Percentiles rank a stretch among this genome's conserved stretches.
These are phyloP conservation scores for Crithidia mellificae DNA, from an alignment of 208 protist species.

Conservation along the genomic window DNA sequence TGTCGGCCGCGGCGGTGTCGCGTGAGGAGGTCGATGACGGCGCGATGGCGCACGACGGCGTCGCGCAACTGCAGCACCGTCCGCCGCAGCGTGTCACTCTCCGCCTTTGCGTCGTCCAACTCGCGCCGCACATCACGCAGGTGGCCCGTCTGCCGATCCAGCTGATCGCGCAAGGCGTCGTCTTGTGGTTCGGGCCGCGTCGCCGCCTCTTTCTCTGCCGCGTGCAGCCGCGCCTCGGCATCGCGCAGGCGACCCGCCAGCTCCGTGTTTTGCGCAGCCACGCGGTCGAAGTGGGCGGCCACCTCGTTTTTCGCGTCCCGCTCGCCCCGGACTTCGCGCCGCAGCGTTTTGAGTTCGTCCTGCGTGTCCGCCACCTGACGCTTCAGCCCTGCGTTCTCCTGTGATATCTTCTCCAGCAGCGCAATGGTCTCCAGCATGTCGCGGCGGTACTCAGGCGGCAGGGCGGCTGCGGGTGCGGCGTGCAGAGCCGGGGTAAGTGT, in stretches of 20 bases:
- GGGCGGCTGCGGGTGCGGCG: not conserved
- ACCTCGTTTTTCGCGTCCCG: slow-evolving; percentile 28
- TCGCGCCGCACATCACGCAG: slow-evolving; percentile 43
- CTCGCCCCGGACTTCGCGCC: slow-evolving; percentile 13
- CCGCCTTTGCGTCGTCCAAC: slow-evolving; percentile 34
- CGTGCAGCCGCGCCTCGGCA: slow-evolving; percentile 12
- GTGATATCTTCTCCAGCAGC: slow-evolving; percentile 24
- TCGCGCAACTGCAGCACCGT: slow-evolving; percentile 50
- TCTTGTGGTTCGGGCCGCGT: slow-evolving; percentile 33
- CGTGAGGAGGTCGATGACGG: slow-evolving; percentile 52
- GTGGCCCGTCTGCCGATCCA: slow-evolving; percentile 39
- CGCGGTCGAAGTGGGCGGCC: slow-evolving; percentile 34
- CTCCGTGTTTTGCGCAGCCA: slow-evolving; percentile 42
- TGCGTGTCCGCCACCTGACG: slow-evolving; percentile 2
- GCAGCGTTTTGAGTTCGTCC: not conserved
- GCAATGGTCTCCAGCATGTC: slow-evolving; percentile 34
- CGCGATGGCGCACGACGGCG: slow-evolving; percentile 46
- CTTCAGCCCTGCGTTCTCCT: slow-evolving; percentile 34
- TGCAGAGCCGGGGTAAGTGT: not conserved
- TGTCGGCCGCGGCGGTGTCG: slow-evolving; percentile 19
- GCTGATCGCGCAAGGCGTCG: slow-evolving; percentile 32
- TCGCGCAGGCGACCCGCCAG: slow-evolving; percentile 29
- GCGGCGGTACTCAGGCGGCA: slow-evolving; percentile 15
- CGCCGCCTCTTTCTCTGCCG: slow-evolving; percentile 9
- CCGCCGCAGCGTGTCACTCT: slow-evolving; percentile 31